Evolutionary conservation across 179 eudicot genomes (phyloP).

Genomic region (Beta lomatogona): DNA sequence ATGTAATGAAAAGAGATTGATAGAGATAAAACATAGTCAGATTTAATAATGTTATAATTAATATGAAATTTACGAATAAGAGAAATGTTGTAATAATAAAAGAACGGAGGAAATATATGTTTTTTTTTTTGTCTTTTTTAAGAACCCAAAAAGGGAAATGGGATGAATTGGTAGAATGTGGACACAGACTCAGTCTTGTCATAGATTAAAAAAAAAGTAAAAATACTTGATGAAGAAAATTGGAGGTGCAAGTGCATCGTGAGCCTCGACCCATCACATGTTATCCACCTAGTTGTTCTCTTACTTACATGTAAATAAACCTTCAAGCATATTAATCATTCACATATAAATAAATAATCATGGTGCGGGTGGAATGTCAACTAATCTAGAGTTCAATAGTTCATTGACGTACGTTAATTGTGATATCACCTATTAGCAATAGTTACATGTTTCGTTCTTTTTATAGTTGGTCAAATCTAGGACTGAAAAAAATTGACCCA

Average conservation of each 20-base stretch:
- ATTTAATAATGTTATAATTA: no score
- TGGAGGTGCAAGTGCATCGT: constrained; percentile 27
- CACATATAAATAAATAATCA: not conserved
- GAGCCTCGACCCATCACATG: constrained; percentile 36
- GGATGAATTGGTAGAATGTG: constrained; percentile 18
- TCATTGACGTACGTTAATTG: no score
- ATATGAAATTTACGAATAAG: no score
- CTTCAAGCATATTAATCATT: constrained; percentile 1
- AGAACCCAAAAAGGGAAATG: not conserved
- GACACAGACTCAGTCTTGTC: constrained; percentile 17
- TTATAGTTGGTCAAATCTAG: no score
- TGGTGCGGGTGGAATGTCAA: not conserved
- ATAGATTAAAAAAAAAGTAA: not conserved
- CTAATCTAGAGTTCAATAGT: no score
- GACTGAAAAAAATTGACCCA: no score
- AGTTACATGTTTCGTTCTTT: no score
- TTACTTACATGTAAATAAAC: constrained; percentile 17
- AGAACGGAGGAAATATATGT: not conserved
- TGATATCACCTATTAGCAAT: no score
- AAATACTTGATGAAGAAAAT: not conserved
- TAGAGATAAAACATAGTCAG: no score
- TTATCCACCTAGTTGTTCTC: constrained; percentile 22
- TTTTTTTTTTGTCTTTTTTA: not conserved
- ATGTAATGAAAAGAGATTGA: no score
- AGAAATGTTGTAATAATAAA: no score